Evolutionary conservation across 345 rosid genomes (phyloP).

Genomic region (Linum lewisii): DNA sequence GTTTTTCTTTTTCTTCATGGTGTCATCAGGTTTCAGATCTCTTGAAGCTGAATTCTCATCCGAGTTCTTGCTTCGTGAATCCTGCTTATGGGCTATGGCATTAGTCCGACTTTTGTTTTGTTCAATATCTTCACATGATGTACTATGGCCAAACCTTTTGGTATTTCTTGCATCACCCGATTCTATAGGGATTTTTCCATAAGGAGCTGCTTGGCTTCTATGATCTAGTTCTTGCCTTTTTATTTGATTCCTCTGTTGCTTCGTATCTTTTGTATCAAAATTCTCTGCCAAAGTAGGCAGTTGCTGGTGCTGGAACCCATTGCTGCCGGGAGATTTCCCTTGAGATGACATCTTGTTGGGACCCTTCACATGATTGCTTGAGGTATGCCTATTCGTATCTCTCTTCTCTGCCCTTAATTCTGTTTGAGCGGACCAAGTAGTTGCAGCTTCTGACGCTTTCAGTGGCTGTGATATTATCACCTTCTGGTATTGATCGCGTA

Average conservation of each 20-base stretch:
- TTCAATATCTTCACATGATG: slow-evolving; percentile 15
- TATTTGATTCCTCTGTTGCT: slow-evolving; percentile 21
- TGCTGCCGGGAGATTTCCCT: slow-evolving; percentile 16
- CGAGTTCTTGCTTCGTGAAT: slow-evolving; percentile 14
- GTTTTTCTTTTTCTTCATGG: slow-evolving; percentile 12
- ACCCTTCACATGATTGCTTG: slow-evolving; percentile 23
- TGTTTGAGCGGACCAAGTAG: slow-evolving; percentile 17
- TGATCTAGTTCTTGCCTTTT: slow-evolving; percentile 24
- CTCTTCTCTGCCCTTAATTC: slow-evolving; percentile 24
- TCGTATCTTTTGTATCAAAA: slow-evolving; percentile 22
- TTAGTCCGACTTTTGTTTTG: slow-evolving; percentile 11
- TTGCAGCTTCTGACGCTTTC: slow-evolving; percentile 22
- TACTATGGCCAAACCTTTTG: slow-evolving; percentile 13
- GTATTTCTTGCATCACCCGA: slow-evolving; percentile 15
- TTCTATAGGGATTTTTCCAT: slow-evolving; percentile 26
- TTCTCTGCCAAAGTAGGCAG: slow-evolving; percentile 17
- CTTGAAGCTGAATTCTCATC: slow-evolving; percentile 11
- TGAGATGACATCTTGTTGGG: slow-evolving; percentile 2
- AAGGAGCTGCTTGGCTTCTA: slow-evolving; percentile 23
- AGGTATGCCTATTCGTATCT: slow-evolving; percentile 16
- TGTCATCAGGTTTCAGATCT: slow-evolving; percentile 18
- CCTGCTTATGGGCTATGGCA: slow-evolving; percentile 14
- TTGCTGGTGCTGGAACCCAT: slow-evolving; percentile 11
- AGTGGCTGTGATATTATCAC: slow-evolving; percentile 13
- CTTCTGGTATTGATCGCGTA: slow-evolving; percentile 27